Conservation (phyloP, 192 early-diverging fungal species). For the Cladochytrium replicatum region DNA sequence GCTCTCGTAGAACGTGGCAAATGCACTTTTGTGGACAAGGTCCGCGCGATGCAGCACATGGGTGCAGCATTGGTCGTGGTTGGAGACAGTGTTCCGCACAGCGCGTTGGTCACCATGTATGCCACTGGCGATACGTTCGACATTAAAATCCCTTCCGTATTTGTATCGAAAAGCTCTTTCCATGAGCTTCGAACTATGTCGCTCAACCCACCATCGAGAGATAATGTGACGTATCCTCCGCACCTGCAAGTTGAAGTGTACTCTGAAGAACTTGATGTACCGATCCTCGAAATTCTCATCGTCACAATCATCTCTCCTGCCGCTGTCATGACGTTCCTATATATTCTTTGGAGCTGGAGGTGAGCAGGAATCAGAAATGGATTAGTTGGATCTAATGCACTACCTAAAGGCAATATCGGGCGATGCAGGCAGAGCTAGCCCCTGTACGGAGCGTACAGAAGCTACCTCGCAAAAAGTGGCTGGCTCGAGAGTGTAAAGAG, state of each 20-base stretch:
- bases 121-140: constrained; percentile 74
- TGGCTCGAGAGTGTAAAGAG: constrained; percentile 21
- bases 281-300: constrained; percentile 69
- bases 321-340: no score
- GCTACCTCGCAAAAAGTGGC: constrained; percentile 60
- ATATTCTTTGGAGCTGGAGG: constrained; percentile 15
- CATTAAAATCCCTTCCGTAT: constrained; percentile 78
- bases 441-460: constrained; percentile 62
- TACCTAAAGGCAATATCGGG: constrained; percentile 58
- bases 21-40: constrained; percentile 85
- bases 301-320: constrained; percentile 73
- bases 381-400: no score
- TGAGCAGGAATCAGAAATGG: no score
- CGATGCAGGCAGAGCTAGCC: constrained; percentile 63
- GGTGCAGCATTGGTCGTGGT: constrained; percentile 82
- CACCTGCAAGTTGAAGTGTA: constrained; percentile 12
- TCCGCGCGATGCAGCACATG: constrained; percentile 77
- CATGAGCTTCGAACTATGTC: constrained; percentile 43
- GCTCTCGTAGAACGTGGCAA: constrained; percentile 78
- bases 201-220: no score
- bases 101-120: constrained; percentile 77
- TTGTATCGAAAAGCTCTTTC: constrained; percentile 64
- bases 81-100: constrained; percentile 56
- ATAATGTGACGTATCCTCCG: no score
- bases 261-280: constrained; percentile 22